Evolutionary conservation across 805 yeast species (phyloP).

Genomic region (Saccharomyces mikatae): DNA sequence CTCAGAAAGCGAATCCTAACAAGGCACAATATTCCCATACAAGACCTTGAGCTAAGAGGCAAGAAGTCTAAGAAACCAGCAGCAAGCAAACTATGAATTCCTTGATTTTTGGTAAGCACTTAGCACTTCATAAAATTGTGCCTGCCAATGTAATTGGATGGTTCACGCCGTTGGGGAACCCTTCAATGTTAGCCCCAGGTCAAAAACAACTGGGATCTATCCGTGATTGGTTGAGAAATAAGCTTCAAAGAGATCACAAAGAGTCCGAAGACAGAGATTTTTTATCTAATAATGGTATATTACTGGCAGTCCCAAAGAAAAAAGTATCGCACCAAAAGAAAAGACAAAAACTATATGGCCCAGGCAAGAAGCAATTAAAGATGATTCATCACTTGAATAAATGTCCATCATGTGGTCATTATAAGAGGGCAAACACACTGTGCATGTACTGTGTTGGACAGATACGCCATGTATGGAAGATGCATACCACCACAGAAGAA

Average conservation of each 20-base stretch:
- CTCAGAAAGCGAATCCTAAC: background rate
- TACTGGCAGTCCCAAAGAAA: slow-evolving; percentile 90
- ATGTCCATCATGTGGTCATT: slow-evolving; percentile 94
- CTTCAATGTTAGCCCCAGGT: slow-evolving; percentile 4
- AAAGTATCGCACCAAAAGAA: slow-evolving; percentile 81
- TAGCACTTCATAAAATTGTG: background rate
- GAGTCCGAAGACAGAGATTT: slow-evolving; percentile 18
- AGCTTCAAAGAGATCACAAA: background rate
- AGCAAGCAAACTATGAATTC: background rate
- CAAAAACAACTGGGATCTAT: background rate
- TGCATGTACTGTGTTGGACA: slow-evolving; percentile 90
- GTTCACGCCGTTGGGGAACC: slow-evolving; percentile 3
- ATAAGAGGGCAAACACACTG: slow-evolving; percentile 79
- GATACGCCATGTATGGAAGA: slow-evolving; percentile 67
- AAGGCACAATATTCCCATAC: background rate
- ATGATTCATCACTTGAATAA: slow-evolving; percentile 69
- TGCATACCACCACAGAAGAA: slow-evolving; percentile 21
- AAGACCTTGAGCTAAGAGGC: background rate
- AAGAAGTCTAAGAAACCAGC: background rate
- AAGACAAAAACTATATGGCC: slow-evolving; percentile 74
- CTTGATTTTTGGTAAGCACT: background rate
- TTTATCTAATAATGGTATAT: slow-evolving; percentile 59
- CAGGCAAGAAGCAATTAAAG: slow-evolving; percentile 73
- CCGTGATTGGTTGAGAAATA: background rate
- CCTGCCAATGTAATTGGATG: slow-evolving; percentile 1